Evolutionary conservation across 2,329 filamentous ascomycete species (phyloP).

Genomic region (Clonostachys solani): DNA sequence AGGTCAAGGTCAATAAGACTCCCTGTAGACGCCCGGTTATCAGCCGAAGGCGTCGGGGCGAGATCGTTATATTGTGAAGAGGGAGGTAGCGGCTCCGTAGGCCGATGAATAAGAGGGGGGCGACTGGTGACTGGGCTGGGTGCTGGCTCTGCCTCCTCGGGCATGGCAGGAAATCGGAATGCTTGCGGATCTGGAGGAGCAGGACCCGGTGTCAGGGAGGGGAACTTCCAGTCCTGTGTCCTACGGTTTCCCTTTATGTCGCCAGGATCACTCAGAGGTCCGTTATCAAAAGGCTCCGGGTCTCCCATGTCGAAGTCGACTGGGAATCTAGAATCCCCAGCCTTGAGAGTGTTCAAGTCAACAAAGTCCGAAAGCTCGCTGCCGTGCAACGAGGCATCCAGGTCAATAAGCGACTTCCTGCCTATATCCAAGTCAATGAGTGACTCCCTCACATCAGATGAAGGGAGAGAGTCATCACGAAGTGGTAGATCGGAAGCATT

Average conservation of each 20-base stretch:
- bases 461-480: constrained; percentile 47
- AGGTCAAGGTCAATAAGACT: constrained; percentile 52
- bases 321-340: constrained; percentile 38
- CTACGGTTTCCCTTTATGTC: constrained; percentile 47
- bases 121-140: constrained; percentile 22
- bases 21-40: constrained; percentile 35
- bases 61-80: constrained; percentile 36
- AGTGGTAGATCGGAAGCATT: constrained; percentile 52
- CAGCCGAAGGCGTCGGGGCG: constrained; percentile 21
- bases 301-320: constrained; percentile 46
- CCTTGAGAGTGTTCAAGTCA: constrained; percentile 57
- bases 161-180: constrained; percentile 37
- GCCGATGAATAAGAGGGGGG: constrained; percentile 42
- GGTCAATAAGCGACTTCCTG: constrained; percentile 46
- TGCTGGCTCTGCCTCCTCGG: constrained; percentile 1
- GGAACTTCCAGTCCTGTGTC: constrained; percentile 56
- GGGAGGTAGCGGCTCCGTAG: constrained; percentile 43
- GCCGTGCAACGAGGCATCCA: constrained; percentile 55
- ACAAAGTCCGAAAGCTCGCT: constrained; percentile 53
- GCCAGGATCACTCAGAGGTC: constrained; percentile 38
- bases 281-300: constrained; percentile 1
- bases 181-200: constrained; percentile 41
- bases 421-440: constrained; percentile 43
- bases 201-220: constrained; percentile 45
- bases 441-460: constrained; percentile 51